A percentile compares a stretch with the other conserved stretches of the same genome.
Evolutionary conservation across 2,329 filamentous ascomycete genomes (phyloP).

Genomic region (Alternaria arborescens): DNA sequence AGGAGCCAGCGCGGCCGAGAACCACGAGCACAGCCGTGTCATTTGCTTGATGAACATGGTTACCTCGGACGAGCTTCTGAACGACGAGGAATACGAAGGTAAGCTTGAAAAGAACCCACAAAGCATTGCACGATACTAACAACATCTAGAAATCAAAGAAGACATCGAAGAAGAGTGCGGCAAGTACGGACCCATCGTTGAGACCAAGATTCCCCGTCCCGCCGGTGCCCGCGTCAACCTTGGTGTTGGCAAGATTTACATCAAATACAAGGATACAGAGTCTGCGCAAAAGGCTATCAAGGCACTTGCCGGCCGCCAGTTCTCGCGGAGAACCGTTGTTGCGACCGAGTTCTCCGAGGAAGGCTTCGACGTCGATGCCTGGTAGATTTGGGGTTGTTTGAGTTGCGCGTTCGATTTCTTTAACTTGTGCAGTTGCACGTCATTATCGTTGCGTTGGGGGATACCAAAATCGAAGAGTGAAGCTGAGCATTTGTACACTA

Average conservation of each 20-base stretch:
- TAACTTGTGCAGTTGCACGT: conserved; percentile 11
- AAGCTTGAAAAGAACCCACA: conserved; percentile 53
- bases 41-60: conserved; percentile 98
- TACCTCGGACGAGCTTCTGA: conserved; percentile 91
- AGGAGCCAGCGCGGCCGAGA: conserved; percentile 79
- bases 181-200: conserved; percentile 85
- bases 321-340: conserved; percentile 94
- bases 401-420: conserved; percentile 5
- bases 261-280: conserved; percentile 85
- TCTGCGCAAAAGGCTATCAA: conserved; percentile 84
- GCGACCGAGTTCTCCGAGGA: conserved; percentile 98
- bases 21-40: conserved; percentile 79
- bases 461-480: conserved; percentile 11
- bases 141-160: conserved; percentile 85
- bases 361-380: conserved; percentile 91
- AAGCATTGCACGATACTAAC: conserved; percentile 11
- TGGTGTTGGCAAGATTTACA: conserved; percentile 96
- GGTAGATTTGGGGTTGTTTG: conserved; percentile 62
- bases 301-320: conserved; percentile 93
- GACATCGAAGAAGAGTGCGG: conserved; percentile 92
- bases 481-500: conserved; percentile 16
- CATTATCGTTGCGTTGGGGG: conserved; percentile 2
- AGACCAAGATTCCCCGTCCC: conserved; percentile 93
- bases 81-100: conserved; percentile 93
- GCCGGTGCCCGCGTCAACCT: conserved; percentile 82